Conservation (phyloP, 352 stramenopile genomes). For the Pythium myriotylum region DNA sequence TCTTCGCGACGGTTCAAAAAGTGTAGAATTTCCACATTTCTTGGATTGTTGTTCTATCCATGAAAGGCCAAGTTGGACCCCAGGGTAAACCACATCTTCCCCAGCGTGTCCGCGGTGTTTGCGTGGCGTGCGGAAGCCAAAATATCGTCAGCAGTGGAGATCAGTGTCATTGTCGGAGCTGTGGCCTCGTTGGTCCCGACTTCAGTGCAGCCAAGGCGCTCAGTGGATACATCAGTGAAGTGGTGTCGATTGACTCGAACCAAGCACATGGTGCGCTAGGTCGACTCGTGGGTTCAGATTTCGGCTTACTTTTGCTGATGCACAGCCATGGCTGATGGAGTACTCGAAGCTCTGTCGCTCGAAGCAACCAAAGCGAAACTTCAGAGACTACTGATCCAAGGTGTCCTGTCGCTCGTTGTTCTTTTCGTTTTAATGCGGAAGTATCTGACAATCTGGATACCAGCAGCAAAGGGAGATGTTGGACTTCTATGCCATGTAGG, state of each 20-base stretch:
- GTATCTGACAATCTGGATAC: not conserved
- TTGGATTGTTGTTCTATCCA: not conserved
- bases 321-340: conserved; percentile 49
- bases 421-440: too few relatives aligned
- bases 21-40: not conserved
- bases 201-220: conserved; percentile 38
- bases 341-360: conserved; percentile 51
- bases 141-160: conserved; percentile 30
- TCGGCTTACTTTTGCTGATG: not conserved
- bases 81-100: conserved; percentile 15
- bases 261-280: conserved; percentile 24
- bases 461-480: conserved; percentile 45
- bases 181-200: conserved; percentile 49
- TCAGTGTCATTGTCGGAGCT: conserved; percentile 44
- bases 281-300: not conserved
- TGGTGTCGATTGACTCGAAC: conserved; percentile 32
- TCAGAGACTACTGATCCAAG: conserved; percentile 38
- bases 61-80: not conserved
- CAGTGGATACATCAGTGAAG: conserved; percentile 24
- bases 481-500: conserved; percentile 46
- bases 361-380: conserved; percentile 40
- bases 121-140: conserved; percentile 52
- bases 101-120: conserved; percentile 41
- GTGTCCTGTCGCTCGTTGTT: too few relatives aligned
- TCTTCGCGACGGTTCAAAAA: conserved; percentile 13